phyloP scores from a whole-genome alignment of 2,329 filamentous ascomycete species.

The Malbranchea zuffiana region DNA sequence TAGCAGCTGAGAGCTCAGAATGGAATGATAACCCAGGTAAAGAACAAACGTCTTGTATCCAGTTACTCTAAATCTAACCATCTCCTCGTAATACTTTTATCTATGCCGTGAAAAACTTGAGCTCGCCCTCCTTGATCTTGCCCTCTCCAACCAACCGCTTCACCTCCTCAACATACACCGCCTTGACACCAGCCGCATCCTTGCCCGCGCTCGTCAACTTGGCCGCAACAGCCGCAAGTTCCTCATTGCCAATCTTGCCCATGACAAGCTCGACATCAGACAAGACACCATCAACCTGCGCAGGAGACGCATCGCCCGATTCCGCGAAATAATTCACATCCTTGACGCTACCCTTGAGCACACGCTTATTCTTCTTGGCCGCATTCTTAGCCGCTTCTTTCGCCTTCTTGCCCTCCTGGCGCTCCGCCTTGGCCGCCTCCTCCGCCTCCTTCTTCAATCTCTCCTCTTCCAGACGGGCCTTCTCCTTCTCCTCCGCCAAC shows the following conservation, averaged over 20 bases:
- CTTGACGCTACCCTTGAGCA: conserved; percentile 86
- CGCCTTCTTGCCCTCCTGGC: conserved; percentile 80
- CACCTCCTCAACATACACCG: conserved; percentile 66
- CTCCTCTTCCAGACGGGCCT: conserved; percentile 74
- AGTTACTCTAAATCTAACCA: no score
- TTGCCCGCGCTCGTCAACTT: conserved; percentile 70
- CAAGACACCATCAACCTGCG: conserved; percentile 71
- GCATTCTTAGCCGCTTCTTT: conserved; percentile 99
- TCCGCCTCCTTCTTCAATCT: conserved; percentile 72
- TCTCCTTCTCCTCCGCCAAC: conserved; percentile 70
- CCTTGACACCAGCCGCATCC: conserved; percentile 74
- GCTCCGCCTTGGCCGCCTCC: conserved; percentile 71
- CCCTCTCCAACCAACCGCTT: conserved; percentile 67
- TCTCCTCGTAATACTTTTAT: no score
- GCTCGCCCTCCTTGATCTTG: conserved; percentile 75
- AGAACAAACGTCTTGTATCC: no score
- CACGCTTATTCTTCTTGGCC: conserved; percentile 99
- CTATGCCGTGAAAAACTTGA: conserved; percentile 44
- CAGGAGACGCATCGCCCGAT: conserved; percentile 58
- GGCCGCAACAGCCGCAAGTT: conserved; percentile 70
- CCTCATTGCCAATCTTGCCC: conserved; percentile 78
- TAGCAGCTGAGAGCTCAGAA: background rate
- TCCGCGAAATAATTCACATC: conserved; percentile 91
- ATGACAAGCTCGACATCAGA: conserved; percentile 79
- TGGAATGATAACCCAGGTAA: background rate